A percentile compares a stretch with the other conserved stretches of the same genome.
Evolutionary conservation across 805 yeast species (phyloP).

Genomic region (Candida xyloterini): DNA sequence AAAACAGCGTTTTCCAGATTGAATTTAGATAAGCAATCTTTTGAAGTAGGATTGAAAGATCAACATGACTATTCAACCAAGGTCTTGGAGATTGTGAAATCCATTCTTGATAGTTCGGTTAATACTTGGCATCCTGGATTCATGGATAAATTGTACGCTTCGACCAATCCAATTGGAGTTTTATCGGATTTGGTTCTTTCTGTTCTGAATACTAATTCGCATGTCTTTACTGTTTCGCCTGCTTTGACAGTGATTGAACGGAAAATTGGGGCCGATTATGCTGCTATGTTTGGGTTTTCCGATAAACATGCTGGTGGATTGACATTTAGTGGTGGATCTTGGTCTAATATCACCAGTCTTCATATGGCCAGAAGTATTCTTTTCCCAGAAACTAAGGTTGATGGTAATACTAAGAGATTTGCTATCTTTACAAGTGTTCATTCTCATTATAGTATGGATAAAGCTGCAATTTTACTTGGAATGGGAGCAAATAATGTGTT

Average conservation of each 20-base stretch:
- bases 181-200: slow-evolving; percentile 68
- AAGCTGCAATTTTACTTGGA: slow-evolving; percentile 75
- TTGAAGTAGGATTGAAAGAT: slow-evolving; percentile 21
- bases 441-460: slow-evolving; percentile 77
- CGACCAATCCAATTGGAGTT: slow-evolving; percentile 83
- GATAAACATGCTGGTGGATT: slow-evolving; percentile 68
- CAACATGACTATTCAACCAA: slow-evolving; percentile 31
- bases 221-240: slow-evolving; percentile 83
- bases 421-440: slow-evolving; percentile 72
- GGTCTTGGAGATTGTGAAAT: slow-evolving; percentile 49
- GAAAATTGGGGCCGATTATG: slow-evolving; percentile 63
- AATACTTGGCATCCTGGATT: slow-evolving; percentile 89
- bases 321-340: slow-evolving; percentile 84
- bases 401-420: slow-evolving; percentile 59
- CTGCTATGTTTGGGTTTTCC: slow-evolving; percentile 57
- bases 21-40: slow-evolving; percentile 34
- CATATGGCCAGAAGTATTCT: slow-evolving; percentile 69
- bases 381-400: slow-evolving; percentile 64
- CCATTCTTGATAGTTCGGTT: slow-evolving; percentile 62
- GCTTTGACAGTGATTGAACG: slow-evolving; percentile 74
- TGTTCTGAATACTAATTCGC: slow-evolving; percentile 76
- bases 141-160: slow-evolving; percentile 77
- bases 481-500: slow-evolving; percentile 61
- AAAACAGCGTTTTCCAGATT: slow-evolving; percentile 38
- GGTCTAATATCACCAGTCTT: slow-evolving; percentile 77